Conservation (phyloP, 768 basidiomycete species). For the Kwoniella sp. region DNA sequence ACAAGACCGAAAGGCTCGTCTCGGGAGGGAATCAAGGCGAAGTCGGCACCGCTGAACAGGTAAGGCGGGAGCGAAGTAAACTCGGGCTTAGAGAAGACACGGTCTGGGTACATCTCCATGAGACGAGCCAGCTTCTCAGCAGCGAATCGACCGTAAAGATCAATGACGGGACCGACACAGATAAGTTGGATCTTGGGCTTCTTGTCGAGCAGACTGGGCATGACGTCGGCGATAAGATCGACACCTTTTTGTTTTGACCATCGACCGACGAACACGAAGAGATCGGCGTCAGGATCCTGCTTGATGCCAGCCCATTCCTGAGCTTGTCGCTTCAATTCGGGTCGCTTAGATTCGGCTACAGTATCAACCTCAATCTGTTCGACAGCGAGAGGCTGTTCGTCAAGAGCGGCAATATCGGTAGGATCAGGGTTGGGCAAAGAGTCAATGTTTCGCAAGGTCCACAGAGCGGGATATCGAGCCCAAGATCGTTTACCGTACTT, state of each 20-base stretch:
- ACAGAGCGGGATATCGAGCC: conserved; percentile 93
- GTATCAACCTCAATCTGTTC: conserved; percentile 76
- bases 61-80: conserved; percentile 92
- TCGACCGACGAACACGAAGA: conserved; percentile 95
- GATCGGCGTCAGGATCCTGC: conserved; percentile 82
- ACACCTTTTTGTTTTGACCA: conserved; percentile 98
- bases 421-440: conserved; percentile 91
- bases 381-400: conserved; percentile 69
- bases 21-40: conserved; percentile 90
- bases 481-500: conserved; percentile 94
- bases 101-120: conserved; percentile 93
- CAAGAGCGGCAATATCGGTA: conserved; percentile 88
- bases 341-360: conserved; percentile 82
- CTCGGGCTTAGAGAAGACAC: conserved; percentile 94
- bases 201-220: conserved; percentile 87
- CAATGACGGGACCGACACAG: conserved; percentile 90
- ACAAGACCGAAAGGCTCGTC: conserved; percentile 96
- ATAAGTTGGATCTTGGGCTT: conserved; percentile 81
- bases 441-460: conserved; percentile 94
- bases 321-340: conserved; percentile 85
- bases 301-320: conserved; percentile 94
- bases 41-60: conserved; percentile 91
- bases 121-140: conserved; percentile 89
- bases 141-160: conserved; percentile 91
- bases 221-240: conserved; percentile 93